Conservation (phyloP, 2,329 filamentous ascomycete genomes). For the Diplodia scrobiculata region DNA sequence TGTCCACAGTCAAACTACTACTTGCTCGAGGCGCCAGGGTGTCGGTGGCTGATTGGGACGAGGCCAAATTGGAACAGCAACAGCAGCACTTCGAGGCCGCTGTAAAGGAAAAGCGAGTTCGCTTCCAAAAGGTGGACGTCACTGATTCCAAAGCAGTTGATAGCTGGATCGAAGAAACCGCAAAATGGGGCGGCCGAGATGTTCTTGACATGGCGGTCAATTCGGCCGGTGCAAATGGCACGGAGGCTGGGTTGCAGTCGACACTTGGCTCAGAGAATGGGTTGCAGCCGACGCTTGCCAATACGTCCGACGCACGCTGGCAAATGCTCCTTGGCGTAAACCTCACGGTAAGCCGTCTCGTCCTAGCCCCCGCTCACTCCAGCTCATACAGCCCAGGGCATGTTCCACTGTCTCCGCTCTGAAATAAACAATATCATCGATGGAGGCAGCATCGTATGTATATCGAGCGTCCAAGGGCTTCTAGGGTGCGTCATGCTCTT, state of each 20-base stretch:
- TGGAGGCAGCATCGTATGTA: conserved; percentile 40
- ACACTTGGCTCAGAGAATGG: conserved; percentile 34
- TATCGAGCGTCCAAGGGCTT: conserved; percentile 54
- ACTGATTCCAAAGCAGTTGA: conserved; percentile 39
- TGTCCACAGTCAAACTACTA: conserved; percentile 43
- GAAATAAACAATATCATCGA: conserved; percentile 43
- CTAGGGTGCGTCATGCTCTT: conserved; percentile 35
- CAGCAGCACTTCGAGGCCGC: conserved; percentile 17
- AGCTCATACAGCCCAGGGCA: conserved; percentile 6
- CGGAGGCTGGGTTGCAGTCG: conserved; percentile 42
- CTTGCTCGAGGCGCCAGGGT: conserved; percentile 44
- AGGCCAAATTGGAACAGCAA: conserved; percentile 31
- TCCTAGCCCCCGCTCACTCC: not conserved
- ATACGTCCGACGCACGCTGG: conserved; percentile 41
- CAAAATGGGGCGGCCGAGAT: conserved; percentile 37
- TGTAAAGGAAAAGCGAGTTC: conserved; percentile 17
- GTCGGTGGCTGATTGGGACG: conserved; percentile 45
- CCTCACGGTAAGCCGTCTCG: conserved; percentile 33
- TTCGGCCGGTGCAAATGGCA: conserved; percentile 46
- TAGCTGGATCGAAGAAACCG: conserved; percentile 43
- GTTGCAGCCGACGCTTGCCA: conserved; percentile 44
- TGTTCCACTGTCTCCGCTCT: conserved; percentile 33
- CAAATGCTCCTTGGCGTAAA: conserved; percentile 41
- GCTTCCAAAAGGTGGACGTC: conserved; percentile 38
- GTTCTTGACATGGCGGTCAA: conserved; percentile 46